Evolutionary conservation across 192 early-diverging fungal genomes (phyloP), one percentile per base, ranked within the genome.

Genomic region (Backusella tuberculispora): DNA sequence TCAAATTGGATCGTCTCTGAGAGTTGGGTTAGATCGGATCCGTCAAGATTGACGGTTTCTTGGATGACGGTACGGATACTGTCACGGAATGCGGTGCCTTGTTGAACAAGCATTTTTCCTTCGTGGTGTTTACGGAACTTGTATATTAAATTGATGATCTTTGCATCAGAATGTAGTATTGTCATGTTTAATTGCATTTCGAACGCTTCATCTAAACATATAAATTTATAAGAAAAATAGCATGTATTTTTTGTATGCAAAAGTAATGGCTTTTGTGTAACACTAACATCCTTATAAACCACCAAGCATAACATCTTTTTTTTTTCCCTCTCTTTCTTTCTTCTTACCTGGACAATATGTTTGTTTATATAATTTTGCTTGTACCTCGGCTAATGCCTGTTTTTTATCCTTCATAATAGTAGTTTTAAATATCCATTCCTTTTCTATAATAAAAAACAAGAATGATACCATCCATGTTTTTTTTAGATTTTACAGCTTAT

Each of bases 71-170:
- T 66, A 13, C 83, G 76, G 29, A 81, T 66, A 19, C 80, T 66
- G 38, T 83, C 74, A 6, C 77, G 72, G 65, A 73, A 85, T 6
- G 81, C 78, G 1, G 80, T 76, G 2, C 82, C 81, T 38, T 83
- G 76, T 46, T 85, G 78, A 1, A 85, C 37, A 4, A 80, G 72
- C 74, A 83, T 79, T 19, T 79, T 78, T 15, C 83, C 83, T 68
- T 85, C 83, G 21, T 83, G 82, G 48, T 85, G 83, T 53, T 85
- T 85, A 60, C 83, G 81, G 46, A 85, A 77, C 24, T 72, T 74
- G 48, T 77, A 85, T 6, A 66, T 19, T 5, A 83, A 64, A 10
- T 26, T 47, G 3, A 64, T 69, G 13, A 83, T 69, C 48, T 80
- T 79, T 26, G 66, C 56, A n/a, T 76, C 76, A 15, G 76, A 73